Base-by-base conservation (phyloP, 306 rosid genomes). In the Prunus mira region DNA sequence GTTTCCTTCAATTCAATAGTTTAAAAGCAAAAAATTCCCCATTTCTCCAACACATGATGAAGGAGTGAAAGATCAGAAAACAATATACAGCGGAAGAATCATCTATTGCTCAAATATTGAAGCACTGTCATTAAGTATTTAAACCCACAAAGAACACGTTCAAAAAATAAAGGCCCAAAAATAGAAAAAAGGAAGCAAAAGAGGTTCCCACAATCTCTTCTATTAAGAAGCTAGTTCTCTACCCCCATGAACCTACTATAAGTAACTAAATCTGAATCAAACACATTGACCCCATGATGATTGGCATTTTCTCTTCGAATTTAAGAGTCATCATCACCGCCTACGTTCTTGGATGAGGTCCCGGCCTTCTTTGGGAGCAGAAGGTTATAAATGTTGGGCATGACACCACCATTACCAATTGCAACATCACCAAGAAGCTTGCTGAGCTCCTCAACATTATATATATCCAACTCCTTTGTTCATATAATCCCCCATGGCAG, bases 351-450 rank as follows among this genome's bases (percentile, higher is more conserved):
- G 0, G 96, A 89, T 2, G 97, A 84, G 27, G 84, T 28, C 0
- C 98, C 94, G 0, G 85, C 12, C 78, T 94, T 94, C 92, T 94
- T 94, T 0, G 96, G 97, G 3, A 95, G 90, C 0, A 95, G 87
- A 3, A 90, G 76, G 54, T 84, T 90, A 85, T 95, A 96, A 72
- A 95, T 92, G 84, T 92, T 95, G 12, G 99, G 96, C 97, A 88
- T 95, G 5, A 95, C 99, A 62, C 97, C 97, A 13, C 97, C 97
- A 12, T 89, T 90, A 0, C 93, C 97, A 46, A 95, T 95, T 0
- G 97, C 90, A 24, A 95, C 97, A 65, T 90, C 90, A 0, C 92
- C 96, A 6, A 92, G 85, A 77, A 95, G 97, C 82, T 90, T 91
- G 85, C 98, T 90, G 25, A 93, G 86, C 49, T 93, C 98, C 45